Evolutionary conservation across 225 moss, liverwort and hornwort species (phyloP).

Genomic region (Polytrichum commune): DNA sequence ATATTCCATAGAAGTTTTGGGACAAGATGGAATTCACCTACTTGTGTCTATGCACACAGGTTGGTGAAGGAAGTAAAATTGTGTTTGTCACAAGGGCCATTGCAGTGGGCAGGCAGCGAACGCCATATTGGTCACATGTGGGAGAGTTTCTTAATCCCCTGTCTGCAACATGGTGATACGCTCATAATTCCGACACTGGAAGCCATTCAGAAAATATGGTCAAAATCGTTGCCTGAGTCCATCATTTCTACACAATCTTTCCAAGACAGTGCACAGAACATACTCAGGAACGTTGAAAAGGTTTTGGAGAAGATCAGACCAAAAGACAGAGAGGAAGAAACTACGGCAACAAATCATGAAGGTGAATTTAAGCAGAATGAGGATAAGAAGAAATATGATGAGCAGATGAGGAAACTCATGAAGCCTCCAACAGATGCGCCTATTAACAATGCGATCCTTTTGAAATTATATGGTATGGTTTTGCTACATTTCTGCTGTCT

Average conservation of each 20-base stretch:
- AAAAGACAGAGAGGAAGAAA: constrained; percentile 15
- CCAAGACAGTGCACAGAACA: constrained; percentile 34
- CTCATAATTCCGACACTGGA: constrained; percentile 33
- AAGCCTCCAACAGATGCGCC: constrained; percentile 31
- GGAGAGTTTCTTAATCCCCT: constrained; percentile 49
- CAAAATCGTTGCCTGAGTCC: constrained; percentile 38
- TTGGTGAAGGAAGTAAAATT: constrained; percentile 36
- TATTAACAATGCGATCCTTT: constrained; percentile 28
- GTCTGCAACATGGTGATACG: constrained; percentile 42
- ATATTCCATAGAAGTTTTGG: no score
- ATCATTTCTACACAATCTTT: constrained; percentile 43
- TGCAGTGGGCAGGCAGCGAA: constrained; percentile 36
- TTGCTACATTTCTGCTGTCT: neutral
- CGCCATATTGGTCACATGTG: constrained; percentile 49
- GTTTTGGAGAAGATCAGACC: constrained; percentile 20
- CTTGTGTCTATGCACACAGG: constrained; percentile 15
- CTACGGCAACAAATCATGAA: constrained; percentile 12
- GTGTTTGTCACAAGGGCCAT: constrained; percentile 27
- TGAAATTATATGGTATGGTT: constrained; percentile 41
- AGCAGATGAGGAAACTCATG: constrained; percentile 26
- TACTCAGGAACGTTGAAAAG: constrained; percentile 46
- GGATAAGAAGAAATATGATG: constrained; percentile 25
- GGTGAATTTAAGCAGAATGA: constrained; percentile 22
- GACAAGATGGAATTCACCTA: neutral
- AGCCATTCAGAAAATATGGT: constrained; percentile 43